phyloP scores from a whole-genome alignment of 768 basidiomycete genomes.

The Naganishia kalamii region DNA sequence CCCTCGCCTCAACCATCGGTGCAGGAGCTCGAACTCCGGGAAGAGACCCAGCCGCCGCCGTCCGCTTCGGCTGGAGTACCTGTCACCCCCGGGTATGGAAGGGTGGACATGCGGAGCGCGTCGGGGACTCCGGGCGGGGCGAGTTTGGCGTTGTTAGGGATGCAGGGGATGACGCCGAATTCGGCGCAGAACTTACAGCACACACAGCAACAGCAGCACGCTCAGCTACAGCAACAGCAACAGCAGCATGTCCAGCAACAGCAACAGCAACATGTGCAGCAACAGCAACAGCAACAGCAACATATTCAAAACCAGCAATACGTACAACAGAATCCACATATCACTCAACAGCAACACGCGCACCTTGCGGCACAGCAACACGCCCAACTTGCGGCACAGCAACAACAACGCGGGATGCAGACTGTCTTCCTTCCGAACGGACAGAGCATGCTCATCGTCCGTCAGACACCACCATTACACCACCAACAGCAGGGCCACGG shows the following conservation, averaged over 20 bases:
- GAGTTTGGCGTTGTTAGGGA: too few relatives aligned
- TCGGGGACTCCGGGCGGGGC: too few relatives aligned
- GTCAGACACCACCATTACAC: background rate
- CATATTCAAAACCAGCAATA: too few relatives aligned
- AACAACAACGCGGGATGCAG: background rate
- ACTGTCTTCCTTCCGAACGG: slow-evolving; percentile 1
- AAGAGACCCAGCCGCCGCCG: too few relatives aligned
- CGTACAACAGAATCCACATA: background rate
- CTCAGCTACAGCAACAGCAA: background rate
- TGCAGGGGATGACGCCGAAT: too few relatives aligned
- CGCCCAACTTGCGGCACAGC: too few relatives aligned
- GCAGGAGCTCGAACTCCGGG: too few relatives aligned
- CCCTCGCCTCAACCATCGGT: too few relatives aligned
- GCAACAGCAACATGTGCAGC: background rate
- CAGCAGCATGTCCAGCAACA: background rate
- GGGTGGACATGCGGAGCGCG: too few relatives aligned
- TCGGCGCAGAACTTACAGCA: background rate
- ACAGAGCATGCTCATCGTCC: background rate
- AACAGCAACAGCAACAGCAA: background rate
- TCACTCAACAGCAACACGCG: background rate
- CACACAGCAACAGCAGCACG: background rate
- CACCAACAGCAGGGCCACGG: background rate
- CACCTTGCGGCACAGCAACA: too few relatives aligned
- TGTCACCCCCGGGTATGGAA: too few relatives aligned
- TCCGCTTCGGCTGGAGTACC: too few relatives aligned